These are phyloP conservation scores for Podaxis sp. DNA, from an alignment of 768 basidiomycete species.

Conservation along the genomic window DNA sequence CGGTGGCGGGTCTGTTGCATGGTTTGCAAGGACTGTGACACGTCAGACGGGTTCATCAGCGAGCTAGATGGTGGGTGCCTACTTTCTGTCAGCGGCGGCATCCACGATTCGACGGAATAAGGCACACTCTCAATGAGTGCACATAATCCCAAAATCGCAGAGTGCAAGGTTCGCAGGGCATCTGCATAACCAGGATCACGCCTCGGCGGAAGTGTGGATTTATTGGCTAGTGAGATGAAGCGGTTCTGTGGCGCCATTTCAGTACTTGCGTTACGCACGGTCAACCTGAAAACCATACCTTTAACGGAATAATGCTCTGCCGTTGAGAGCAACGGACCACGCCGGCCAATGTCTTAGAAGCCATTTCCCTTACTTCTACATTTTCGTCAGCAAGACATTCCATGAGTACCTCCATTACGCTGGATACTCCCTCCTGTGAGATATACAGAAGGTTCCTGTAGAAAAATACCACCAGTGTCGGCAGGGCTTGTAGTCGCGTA, in stretches of 20 bases:
- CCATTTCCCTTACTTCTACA: constrained; percentile 91
- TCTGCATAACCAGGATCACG: constrained; percentile 73
- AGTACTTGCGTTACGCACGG: neutral
- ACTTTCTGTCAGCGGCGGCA: constrained; percentile 82
- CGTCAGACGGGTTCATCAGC: neutral
- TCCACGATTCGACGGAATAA: constrained; percentile 92
- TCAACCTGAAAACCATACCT: constrained; percentile 42
- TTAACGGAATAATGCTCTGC: constrained; percentile 80
- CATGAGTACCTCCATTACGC: constrained; percentile 80
- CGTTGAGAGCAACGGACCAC: constrained; percentile 90
- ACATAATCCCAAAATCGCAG: constrained; percentile 87
- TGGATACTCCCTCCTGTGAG: constrained; percentile 61
- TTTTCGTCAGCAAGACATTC: constrained; percentile 88
- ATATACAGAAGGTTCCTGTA: constrained; percentile 85
- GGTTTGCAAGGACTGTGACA: constrained; percentile 63
- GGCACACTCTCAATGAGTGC: constrained; percentile 92
- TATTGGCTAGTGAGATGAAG: constrained; percentile 66
- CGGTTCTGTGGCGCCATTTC: constrained; percentile 54
- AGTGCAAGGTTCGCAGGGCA: constrained; percentile 73
- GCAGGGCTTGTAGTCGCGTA: constrained; percentile 83
- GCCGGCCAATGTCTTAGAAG: constrained; percentile 81
- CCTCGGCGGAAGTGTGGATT: constrained; percentile 65
- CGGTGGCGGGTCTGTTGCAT: constrained; percentile 84
- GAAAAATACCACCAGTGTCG: constrained; percentile 88
- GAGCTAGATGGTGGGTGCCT: constrained; percentile 20